A percentile compares a stretch with the other conserved stretches of the same genome.
Evolutionary conservation across 2,329 filamentous ascomycete genomes (phyloP).

Genomic region (Aplosporella prunicola): DNA sequence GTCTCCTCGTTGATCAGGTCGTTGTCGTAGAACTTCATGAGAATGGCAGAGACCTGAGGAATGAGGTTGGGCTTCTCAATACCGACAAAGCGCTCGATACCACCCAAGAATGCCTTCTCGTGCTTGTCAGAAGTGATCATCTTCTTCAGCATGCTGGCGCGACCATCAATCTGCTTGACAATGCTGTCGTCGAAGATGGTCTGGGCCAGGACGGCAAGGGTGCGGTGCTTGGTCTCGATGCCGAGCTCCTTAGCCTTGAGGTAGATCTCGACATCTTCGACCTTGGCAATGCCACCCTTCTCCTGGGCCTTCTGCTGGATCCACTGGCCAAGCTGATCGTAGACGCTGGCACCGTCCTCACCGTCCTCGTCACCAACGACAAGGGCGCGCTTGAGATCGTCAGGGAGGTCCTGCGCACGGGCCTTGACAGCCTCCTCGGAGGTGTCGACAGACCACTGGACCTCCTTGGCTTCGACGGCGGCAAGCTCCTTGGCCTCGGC

Average conservation of each 20-base stretch:
- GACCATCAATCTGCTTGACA: constrained; percentile 73
- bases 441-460: constrained; percentile 94
- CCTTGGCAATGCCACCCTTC: constrained; percentile 61
- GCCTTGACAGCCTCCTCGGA: constrained; percentile 92
- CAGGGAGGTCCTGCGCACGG: constrained; percentile 85
- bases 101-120: constrained; percentile 89
- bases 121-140: constrained; percentile 85
- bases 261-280: constrained; percentile 87
- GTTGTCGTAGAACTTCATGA: constrained; percentile 82
- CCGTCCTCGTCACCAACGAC: constrained; percentile 69
- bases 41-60: constrained; percentile 69
- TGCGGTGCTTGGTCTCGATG: constrained; percentile 90
- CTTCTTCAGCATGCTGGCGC: constrained; percentile 83
- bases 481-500: constrained; percentile 64
- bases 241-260: constrained; percentile 94
- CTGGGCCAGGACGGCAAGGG: constrained; percentile 82
- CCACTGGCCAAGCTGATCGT: constrained; percentile 91
- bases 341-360: constrained; percentile 68
- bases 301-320: constrained; percentile 67
- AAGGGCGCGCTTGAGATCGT: constrained; percentile 86
- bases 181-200: constrained; percentile 90
- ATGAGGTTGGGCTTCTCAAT: constrained; percentile 74
- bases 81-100: constrained; percentile 84
- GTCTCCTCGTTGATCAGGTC: constrained; percentile 84
- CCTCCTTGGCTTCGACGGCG: constrained; percentile 62